A percentile compares a stretch with the other conserved stretches of the same genome.
These are phyloP conservation scores for Penicillium odoratum DNA, from an alignment of 495 filamentous ascomycete genomes.

Conservation along the genomic window DNA sequence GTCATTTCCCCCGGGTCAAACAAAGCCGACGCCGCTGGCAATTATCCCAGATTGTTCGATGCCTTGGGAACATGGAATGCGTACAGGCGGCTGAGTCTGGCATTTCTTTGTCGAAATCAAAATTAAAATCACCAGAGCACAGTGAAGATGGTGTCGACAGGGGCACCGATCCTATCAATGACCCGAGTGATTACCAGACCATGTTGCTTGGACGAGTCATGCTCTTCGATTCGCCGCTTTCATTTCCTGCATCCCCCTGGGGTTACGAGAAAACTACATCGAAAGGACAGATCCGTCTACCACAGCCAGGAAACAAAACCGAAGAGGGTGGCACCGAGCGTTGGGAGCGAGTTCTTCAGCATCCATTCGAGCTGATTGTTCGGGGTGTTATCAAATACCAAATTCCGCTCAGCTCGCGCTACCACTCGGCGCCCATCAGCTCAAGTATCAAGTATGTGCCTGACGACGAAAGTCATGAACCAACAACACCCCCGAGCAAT, in stretches of 20 bases:
- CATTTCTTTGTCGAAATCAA: background rate
- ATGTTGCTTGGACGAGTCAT: constrained; percentile 89
- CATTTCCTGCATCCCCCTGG: constrained; percentile 86
- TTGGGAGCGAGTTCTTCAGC: constrained; percentile 87
- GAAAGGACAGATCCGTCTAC: constrained; percentile 76
- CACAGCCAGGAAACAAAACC: constrained; percentile 85
- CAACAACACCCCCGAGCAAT: constrained; percentile 23
- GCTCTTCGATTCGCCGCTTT: constrained; percentile 80
- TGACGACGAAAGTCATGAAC: constrained; percentile 36
- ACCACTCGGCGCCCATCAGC: constrained; percentile 55
- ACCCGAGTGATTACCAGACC: constrained; percentile 69
- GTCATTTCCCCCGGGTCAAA: constrained; percentile 36
- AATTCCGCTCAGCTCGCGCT: constrained; percentile 73
- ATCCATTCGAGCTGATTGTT: constrained; percentile 90
- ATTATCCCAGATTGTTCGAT: constrained; percentile 32
- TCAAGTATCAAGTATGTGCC: constrained; percentile 53
- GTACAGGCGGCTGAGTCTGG: constrained; percentile 17
- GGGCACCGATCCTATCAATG: constrained; percentile 70
- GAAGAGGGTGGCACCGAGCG: constrained; percentile 80
- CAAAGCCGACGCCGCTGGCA: constrained; percentile 38
- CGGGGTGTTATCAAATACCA: constrained; percentile 87
- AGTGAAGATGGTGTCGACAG: constrained; percentile 54
- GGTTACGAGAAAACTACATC: constrained; percentile 63
- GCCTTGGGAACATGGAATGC: constrained; percentile 27
- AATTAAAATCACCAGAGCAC: constrained; percentile 1